Evolutionary conservation across 805 yeast species (phyloP), one percentile per base, ranked within the genome.

Genomic region (Debaryomyces castellii): DNA sequence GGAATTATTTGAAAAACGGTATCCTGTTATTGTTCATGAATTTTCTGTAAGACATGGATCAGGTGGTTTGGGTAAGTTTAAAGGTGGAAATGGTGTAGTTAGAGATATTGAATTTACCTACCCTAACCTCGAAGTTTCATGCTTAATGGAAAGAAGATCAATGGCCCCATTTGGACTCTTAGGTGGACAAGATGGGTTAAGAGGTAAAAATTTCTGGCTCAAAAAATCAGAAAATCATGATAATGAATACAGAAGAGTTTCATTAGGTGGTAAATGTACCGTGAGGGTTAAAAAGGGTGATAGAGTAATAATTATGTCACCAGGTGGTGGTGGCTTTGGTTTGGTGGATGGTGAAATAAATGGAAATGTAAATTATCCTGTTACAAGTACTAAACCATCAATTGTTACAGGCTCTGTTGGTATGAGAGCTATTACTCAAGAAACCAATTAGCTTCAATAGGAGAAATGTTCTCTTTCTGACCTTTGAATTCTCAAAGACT

Each of bases 71-170:
- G 97, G 97, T 11, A 63, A 67, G 53, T 79, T 73, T 60, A 63
- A 53, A 9, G 97, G 97, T 37, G 97, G 97, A 24, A 78, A 88
- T 59, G 97, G 97, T 50, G 91, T 86, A 3, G 60, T 87, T 2
- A 78, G 97, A 53, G 96, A 90, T 47, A 80, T 91, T 46, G 94
- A 89, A 64, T 91, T 91, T 64, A 62, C 67, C 2, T 61, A 58
- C 42, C 47, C 59, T 20, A 48, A 45, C 20, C 53, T 67, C 23
- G 82, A 82, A 51, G 91, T 86, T 6, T 89, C 95, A 1, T 88
- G 89, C 47, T 71, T 87, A 44, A 87, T 92, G 54, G 97, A 92
- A 62, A 78, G 99, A 60, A 77, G 98, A 55, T 82, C 87, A 2
- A 66, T 80, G 48, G 84, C 91, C 1, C 99, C 98, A 1, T 87